Evolutionary conservation across 441 rosid species (phyloP).

Genomic region (Gossypium schwendimanii): DNA sequence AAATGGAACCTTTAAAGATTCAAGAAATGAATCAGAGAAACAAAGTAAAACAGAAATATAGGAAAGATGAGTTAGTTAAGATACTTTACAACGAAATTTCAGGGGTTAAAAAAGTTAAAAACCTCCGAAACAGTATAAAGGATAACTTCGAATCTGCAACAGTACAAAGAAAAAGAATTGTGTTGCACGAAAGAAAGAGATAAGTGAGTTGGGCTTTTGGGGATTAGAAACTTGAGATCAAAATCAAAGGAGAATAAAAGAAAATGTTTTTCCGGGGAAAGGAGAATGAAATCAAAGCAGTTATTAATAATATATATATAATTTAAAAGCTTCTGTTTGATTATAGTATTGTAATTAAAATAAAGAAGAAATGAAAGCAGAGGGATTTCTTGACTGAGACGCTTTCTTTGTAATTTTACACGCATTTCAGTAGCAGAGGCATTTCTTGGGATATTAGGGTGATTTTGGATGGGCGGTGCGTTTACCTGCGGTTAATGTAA

Average conservation of each 20-base stretch:
- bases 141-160: conserved; percentile 16
- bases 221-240: neutral
- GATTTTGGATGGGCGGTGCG: no score
- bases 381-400: neutral
- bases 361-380: neutral
- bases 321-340: no score
- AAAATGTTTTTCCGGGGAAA: neutral
- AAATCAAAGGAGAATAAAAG: neutral
- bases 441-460: neutral
- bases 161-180: no score
- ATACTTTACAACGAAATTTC: conserved; percentile 11
- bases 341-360: neutral
- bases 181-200: neutral
- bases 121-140: conserved; percentile 6
- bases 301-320: neutral
- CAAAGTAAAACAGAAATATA: neutral
- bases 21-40: neutral
- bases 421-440: neutral
- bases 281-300: neutral
- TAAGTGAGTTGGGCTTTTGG: neutral
- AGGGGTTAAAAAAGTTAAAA: neutral
- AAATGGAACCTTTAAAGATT: neutral
- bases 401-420: neutral
- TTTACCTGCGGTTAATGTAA: no score
- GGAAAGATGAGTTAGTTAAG: neutral